Percentiles rank a stretch among this genome's conserved stretches.
Conservation (phyloP, 768 basidiomycete species). For the Candolleomyces efflorescens region DNA sequence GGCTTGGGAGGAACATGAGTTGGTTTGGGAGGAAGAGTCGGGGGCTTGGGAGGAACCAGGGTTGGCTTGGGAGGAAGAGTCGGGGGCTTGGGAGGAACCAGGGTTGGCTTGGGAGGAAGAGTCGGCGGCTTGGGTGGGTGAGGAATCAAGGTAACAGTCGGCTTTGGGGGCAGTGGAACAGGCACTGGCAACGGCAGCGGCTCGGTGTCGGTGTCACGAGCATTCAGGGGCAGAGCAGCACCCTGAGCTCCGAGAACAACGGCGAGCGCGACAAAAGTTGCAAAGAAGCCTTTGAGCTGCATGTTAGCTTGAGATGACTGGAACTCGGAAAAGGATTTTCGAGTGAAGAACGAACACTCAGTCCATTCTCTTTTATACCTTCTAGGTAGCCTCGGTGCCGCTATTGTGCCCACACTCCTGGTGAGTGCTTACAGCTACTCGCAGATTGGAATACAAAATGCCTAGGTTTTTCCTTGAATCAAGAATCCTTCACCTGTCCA, state of each 20-base stretch:
- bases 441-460: no score
- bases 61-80: neutral
- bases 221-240: constrained; percentile 1
- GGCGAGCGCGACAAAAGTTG: constrained; percentile 1
- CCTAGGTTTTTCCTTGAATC: no score
- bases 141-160: neutral
- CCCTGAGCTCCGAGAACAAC: neutral
- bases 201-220: neutral
- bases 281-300: constrained; percentile 1
- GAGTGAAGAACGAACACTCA: neutral
- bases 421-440: no score
- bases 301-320: neutral
- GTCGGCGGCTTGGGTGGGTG: neutral
- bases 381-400: no score
- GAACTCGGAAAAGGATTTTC: neutral
- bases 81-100: neutral
- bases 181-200: neutral
- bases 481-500: no score
- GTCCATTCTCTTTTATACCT: no score
- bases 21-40: no score
- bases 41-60: neutral
- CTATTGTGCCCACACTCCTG: neutral
- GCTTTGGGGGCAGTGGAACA: neutral
- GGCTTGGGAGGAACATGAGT: neutral
- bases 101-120: neutral